phyloP scores from a whole-genome alignment of 2,329 filamentous ascomycete genomes.

The Xylariaceae sp. region DNA sequence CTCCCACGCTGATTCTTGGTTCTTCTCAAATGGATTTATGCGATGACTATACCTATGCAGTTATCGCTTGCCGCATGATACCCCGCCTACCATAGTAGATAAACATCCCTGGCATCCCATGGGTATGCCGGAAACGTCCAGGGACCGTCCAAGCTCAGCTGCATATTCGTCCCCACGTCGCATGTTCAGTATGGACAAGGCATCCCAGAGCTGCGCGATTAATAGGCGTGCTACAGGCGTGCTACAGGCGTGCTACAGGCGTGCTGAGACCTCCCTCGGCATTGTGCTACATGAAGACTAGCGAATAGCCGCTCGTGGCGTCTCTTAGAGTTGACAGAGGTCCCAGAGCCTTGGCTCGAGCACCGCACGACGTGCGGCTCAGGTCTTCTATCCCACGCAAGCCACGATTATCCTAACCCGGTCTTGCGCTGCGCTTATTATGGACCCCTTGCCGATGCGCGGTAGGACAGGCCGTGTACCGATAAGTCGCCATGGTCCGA shows the following conservation, averaged over 20 bases:
- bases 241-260: too few species aligned
- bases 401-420: not conserved
- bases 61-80: constrained; percentile 17
- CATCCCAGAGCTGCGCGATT: too few species aligned
- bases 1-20: too few species aligned
- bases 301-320: constrained; percentile 10
- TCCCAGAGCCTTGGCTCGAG: constrained; percentile 26
- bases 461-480: not conserved
- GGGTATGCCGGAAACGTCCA: too few species aligned
- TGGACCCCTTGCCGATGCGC: not conserved
- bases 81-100: constrained; percentile 12
- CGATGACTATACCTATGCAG: too few species aligned
- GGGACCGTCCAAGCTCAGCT: not conserved
- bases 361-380: constrained; percentile 14
- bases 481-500: constrained; percentile 9
- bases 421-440: not conserved
- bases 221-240: too few species aligned
- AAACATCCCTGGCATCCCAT: not conserved
- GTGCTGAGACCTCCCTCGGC: not conserved
- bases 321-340: not conserved
- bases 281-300: constrained; percentile 4
- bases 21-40: too few species aligned
- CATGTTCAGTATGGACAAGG: constrained; percentile 5
- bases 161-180: constrained; percentile 3
- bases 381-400: constrained; percentile 2